Evolutionary conservation across 352 stramenopile genomes (phyloP).

Genomic region (Phytopythium sindhum): DNA sequence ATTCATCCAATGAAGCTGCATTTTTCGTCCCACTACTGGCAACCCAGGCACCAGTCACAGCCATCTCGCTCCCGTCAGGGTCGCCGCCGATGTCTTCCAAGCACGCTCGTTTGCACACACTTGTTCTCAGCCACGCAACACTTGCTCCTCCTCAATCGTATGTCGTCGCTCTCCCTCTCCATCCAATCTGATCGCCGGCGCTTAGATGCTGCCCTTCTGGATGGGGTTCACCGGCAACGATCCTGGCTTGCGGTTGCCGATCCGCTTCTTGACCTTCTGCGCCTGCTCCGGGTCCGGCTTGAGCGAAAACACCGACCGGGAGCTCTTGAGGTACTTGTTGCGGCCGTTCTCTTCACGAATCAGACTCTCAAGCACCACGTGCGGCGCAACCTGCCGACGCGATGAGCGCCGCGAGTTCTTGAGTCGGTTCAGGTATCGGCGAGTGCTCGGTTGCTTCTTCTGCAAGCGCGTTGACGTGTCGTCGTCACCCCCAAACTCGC

Average conservation of each 20-base stretch:
- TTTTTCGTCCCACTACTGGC: slow-evolving; percentile 7
- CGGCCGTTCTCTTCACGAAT: slow-evolving; percentile 74
- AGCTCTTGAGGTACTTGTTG: slow-evolving; percentile 86
- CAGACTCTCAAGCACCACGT: slow-evolving; percentile 78
- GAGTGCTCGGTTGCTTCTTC: slow-evolving; percentile 76
- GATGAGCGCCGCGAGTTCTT: slow-evolving; percentile 66
- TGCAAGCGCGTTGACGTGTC: slow-evolving; percentile 54
- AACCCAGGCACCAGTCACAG: neutral
- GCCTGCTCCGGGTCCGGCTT: slow-evolving; percentile 69
- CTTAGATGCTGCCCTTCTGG: slow-evolving; percentile 70
- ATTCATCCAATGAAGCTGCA: neutral
- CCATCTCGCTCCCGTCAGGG: neutral
- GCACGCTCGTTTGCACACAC: slow-evolving; percentile 2
- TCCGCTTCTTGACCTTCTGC: slow-evolving; percentile 73
- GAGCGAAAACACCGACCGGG: slow-evolving; percentile 67
- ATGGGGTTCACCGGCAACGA: slow-evolving; percentile 61
- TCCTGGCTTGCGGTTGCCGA: slow-evolving; percentile 56
- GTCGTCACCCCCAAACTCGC: slow-evolving; percentile 35
- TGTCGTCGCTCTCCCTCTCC: neutral
- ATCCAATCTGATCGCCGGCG: neutral
- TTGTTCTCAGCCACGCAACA: neutral
- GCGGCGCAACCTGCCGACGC: slow-evolving; percentile 60
- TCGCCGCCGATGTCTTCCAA: neutral
- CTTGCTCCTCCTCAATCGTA: too few species aligned
- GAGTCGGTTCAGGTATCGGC: slow-evolving; percentile 72